Conservation (phyloP, 768 basidiomycete species). For the Xerocomellus dryophilus region DNA sequence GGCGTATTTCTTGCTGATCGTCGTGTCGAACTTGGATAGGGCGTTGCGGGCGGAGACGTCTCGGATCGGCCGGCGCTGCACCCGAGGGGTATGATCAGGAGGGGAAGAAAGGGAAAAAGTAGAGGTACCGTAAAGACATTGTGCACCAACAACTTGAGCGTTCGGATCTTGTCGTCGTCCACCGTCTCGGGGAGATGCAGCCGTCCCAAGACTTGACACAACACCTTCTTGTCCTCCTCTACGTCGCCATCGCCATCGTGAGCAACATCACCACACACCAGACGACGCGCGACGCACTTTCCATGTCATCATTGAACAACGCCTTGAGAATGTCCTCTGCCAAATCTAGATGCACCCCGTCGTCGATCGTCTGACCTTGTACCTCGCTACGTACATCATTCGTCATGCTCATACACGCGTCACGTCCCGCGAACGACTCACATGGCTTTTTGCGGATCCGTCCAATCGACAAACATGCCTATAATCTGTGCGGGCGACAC, state of each 20-base stretch:
- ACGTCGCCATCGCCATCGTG: not conserved
- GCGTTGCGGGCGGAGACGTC: conserved; percentile 66
- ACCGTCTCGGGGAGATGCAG: conserved; percentile 65
- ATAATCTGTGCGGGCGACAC: conserved; percentile 70
- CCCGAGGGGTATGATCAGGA: too few relatives aligned
- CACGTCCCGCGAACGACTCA: conserved; percentile 33
- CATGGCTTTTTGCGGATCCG: conserved; percentile 72
- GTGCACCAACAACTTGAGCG: conserved; percentile 58
- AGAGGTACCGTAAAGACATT: conserved; percentile 26
- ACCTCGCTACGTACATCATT: conserved; percentile 34
- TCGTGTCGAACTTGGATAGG: conserved; percentile 63
- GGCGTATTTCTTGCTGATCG: conserved; percentile 68
- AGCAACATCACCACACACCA: not conserved
- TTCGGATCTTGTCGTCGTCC: conserved; percentile 66
- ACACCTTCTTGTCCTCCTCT: conserved; percentile 62
- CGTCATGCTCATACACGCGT: not conserved
- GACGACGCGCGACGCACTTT: conserved; percentile 42
- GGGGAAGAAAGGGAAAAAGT: too few relatives aligned
- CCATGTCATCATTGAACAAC: conserved; percentile 46
- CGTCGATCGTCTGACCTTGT: conserved; percentile 38
- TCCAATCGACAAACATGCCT: conserved; percentile 85
- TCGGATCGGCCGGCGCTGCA: conserved; percentile 55
- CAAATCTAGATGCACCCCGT: conserved; percentile 52
- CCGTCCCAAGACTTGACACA: conserved; percentile 63
- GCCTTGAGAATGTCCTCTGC: conserved; percentile 49